Conservation (phyloP, 2,329 filamentous ascomycete genomes). For the Talaromyces sp. region DNA sequence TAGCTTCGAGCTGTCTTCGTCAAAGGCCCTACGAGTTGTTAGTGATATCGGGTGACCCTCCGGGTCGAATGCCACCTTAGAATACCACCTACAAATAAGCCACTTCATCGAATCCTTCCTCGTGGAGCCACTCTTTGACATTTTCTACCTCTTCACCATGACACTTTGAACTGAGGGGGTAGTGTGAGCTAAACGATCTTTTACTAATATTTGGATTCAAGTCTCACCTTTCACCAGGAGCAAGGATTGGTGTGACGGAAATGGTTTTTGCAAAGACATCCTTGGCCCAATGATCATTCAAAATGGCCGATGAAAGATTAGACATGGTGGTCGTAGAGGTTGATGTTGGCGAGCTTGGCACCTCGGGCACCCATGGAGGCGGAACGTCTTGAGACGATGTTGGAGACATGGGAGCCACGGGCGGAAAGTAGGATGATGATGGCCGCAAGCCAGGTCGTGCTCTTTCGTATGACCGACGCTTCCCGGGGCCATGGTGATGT, state of each 20-base stretch:
- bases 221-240: constrained; percentile 27
- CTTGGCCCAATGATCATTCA: constrained; percentile 39
- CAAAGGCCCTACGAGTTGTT: constrained; percentile 35
- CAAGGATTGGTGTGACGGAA: constrained; percentile 25
- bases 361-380: constrained; percentile 26
- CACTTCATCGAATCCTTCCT: constrained; percentile 33
- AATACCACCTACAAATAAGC: constrained; percentile 31
- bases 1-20: constrained; percentile 38
- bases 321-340: constrained; percentile 27
- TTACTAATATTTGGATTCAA: not conserved
- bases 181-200: not conserved
- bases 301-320: constrained; percentile 18
- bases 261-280: constrained; percentile 29
- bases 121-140: constrained; percentile 25
- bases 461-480: constrained; percentile 32
- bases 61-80: constrained; percentile 13
- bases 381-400: constrained; percentile 24
- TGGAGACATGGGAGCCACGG: constrained; percentile 9
- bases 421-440: constrained; percentile 19
- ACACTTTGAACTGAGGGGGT: constrained; percentile 30
- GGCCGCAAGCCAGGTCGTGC: constrained; percentile 21
- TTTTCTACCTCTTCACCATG: constrained; percentile 24
- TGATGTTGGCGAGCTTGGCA: constrained; percentile 29
- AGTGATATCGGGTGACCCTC: constrained; percentile 4
- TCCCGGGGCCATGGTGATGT: constrained; percentile 21